Base-by-base conservation (phyloP, 129 eudicot genomes). In the Artemisia annua region DNA sequence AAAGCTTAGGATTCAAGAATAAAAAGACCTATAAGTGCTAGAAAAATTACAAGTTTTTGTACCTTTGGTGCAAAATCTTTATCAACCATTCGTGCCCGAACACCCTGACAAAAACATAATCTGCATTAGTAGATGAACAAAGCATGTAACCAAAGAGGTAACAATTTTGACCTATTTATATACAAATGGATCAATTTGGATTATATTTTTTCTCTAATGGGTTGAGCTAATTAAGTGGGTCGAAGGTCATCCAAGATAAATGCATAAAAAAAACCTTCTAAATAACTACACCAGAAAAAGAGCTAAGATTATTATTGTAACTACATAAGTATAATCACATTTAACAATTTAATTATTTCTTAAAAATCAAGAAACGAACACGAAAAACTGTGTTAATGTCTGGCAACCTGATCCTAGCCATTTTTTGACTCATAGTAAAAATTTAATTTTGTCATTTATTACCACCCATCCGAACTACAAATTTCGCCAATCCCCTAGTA, bases 61-160 rank as follows among this genome's bases (percentile, higher is more conserved):
- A n/a, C n/a, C n/a, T n/a, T n/a, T n/a, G n/a, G n/a, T n/a, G n/a
- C n/a, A n/a, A n/a, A n/a, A n/a, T 93, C 97, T 82, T 86, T 93
- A 59, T 87, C 97, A 16, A 93, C 80, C 80, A 93, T 51, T 59
- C 84, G 84, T 61, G 98, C 87, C 14, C 95, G 91, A 60, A 90
- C 88, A 28, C 97, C 97, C 96, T 89, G 46, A 62, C 26, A 46
- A 55, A 8, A 63, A 66, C 55, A 55, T 32, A 32, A 64, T 13
- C 26, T 4, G 7, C 43, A 4, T 12, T 3, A 60, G 19, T 43
- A 58, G 18, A 32, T 22, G 55, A 30, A 10, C 54, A 50, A 2
- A 51, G 55, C n/a, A 51, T 51, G 55, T 11, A 51, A 51, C 3
- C n/a, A 11, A 28, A n/a, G 32, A 28, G 32, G 32, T 28, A 28